These are phyloP conservation scores for Tagetes patula DNA, from an alignment of 129 eudicot species.

Conservation along the genomic window DNA sequence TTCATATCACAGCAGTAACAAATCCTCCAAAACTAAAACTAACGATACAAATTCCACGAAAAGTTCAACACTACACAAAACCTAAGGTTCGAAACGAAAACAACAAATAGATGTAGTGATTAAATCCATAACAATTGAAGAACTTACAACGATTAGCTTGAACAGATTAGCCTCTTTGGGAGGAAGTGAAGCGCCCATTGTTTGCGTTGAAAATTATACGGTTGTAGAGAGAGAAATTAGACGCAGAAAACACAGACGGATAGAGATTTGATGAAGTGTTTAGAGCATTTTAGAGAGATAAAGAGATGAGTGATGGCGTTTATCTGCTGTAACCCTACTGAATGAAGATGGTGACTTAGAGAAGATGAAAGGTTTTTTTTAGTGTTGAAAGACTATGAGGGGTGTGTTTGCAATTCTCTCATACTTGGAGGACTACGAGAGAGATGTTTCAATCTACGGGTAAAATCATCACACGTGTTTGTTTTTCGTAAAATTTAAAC, in stretches of 20 bases:
- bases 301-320: slow-evolving; percentile 66
- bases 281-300: slow-evolving; percentile 30
- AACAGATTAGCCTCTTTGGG: slow-evolving; percentile 99
- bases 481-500: too few species aligned
- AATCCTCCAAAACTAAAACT: slow-evolving; percentile 1
- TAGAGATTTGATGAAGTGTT: slow-evolving; percentile 30
- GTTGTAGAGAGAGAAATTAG: slow-evolving; percentile 15
- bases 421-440: not conserved
- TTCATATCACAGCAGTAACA: not conserved
- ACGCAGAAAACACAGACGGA: not conserved
- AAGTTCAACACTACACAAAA: slow-evolving; percentile 14
- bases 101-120: slow-evolving; percentile 14
- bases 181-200: slow-evolving; percentile 97
- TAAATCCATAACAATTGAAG: slow-evolving; percentile 21
- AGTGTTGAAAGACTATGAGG: slow-evolving; percentile 25
- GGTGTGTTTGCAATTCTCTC: slow-evolving; percentile 22
- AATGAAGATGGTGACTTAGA: not conserved
- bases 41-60: slow-evolving; percentile 20
- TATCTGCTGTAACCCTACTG: slow-evolving; percentile 97
- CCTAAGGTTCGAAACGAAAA: slow-evolving; percentile 40
- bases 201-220: slow-evolving; percentile 17
- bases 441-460: too few species aligned
- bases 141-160: slow-evolving; percentile 94
- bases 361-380: not conserved
- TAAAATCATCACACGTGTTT: too few species aligned